Evolutionary conservation across 345 rosid species (phyloP).

Genomic region (Clarkia xantiana): DNA sequence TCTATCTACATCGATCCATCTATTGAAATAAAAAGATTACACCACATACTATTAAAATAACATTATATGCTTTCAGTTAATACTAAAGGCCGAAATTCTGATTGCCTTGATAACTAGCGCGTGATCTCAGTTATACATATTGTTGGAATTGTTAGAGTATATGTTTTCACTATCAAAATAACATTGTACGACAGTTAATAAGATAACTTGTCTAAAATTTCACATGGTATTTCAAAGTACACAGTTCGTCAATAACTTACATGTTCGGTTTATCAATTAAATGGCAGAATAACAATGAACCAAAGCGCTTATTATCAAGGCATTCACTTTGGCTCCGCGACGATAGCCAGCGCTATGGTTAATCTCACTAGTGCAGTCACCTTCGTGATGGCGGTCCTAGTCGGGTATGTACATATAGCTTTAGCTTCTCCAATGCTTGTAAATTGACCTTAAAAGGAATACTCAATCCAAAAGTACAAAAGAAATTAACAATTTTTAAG

Average conservation of each 20-base stretch:
- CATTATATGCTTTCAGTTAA: no score
- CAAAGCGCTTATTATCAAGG: constrained; percentile 30
- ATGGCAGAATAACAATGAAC: constrained; percentile 18
- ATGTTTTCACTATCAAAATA: no score
- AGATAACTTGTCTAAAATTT: not conserved
- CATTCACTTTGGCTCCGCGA: constrained; percentile 22
- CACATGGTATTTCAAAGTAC: not conserved
- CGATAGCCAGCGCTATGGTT: constrained; percentile 23
- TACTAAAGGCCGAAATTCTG: no score
- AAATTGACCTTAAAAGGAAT: no score
- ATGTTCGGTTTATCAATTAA: not conserved
- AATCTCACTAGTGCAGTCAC: constrained; percentile 31
- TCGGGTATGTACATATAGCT: constrained; percentile 21
- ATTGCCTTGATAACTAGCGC: no score
- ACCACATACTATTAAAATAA: no score
- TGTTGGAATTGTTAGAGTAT: no score
- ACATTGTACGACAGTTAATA: not conserved
- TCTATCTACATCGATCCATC: no score
- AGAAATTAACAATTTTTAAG: no score
- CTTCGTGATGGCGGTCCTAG: constrained; percentile 19
- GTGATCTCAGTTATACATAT: no score
- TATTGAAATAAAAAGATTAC: no score
- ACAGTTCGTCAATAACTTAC: not conserved
- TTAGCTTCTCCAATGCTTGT: no score
- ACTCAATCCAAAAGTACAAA: not conserved